A percentile compares a stretch with the other conserved stretches of the same genome.
These are phyloP conservation scores for Endoconidiophora laricicola DNA, from an alignment of 2,329 filamentous ascomycete species.

Conservation along the genomic window DNA sequence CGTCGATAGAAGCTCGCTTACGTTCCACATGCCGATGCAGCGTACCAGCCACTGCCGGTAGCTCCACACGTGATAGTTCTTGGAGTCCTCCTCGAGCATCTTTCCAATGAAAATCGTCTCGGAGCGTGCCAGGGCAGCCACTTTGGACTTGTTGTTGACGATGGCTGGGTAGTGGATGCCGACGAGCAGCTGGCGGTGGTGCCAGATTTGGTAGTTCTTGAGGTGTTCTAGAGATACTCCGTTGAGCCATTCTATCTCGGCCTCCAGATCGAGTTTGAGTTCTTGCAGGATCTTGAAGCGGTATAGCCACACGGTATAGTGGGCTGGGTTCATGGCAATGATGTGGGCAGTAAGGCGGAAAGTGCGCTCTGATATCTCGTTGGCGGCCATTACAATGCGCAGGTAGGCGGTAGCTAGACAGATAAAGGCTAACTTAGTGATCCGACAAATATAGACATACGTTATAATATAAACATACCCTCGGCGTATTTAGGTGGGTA, in stretches of 20 bases:
- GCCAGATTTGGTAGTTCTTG: slow-evolving; percentile 99
- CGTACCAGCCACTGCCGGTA: slow-evolving; percentile 62
- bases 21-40: slow-evolving; percentile 52
- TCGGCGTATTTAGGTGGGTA: slow-evolving; percentile 83
- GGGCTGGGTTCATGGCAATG: slow-evolving; percentile 83
- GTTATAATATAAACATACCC: slow-evolving; percentile 27
- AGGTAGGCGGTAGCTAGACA: slow-evolving; percentile 68
- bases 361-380: slow-evolving; percentile 66
- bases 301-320: slow-evolving; percentile 98
- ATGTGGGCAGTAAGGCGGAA: slow-evolving; percentile 75
- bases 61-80: slow-evolving; percentile 98
- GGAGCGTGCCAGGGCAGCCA: slow-evolving; percentile 40
- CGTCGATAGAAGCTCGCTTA: slow-evolving; percentile 53
- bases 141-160: slow-evolving; percentile 38
- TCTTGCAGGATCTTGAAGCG: slow-evolving; percentile 62
- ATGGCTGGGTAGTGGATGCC: slow-evolving; percentile 42
- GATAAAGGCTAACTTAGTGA: not conserved
- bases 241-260: slow-evolving; percentile 79
- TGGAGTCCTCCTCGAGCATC: slow-evolving; percentile 75
- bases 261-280: slow-evolving; percentile 44
- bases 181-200: slow-evolving; percentile 50
- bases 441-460: not conserved
- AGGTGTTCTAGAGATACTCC: slow-evolving; percentile 63
- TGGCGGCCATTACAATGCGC: slow-evolving; percentile 75
- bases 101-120: slow-evolving; percentile 61